phyloP scores from a whole-genome alignment of 139 green algal genomes.

The Chlorokybus atmophyticus region DNA sequence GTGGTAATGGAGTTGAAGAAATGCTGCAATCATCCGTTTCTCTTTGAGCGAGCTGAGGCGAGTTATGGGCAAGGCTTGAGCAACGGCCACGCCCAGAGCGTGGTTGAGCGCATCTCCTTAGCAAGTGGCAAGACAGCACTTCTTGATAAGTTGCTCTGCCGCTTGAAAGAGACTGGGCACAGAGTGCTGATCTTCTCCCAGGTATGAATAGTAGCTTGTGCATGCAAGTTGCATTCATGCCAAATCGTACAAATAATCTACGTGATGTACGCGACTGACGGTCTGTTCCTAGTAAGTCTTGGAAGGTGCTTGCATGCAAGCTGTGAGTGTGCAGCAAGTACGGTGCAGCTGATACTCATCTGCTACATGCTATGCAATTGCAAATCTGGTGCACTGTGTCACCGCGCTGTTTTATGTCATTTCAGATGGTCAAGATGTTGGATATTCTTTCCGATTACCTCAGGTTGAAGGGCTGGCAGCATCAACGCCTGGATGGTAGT shows the following conservation, averaged over 20 bases:
- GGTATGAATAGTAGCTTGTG: too few species aligned
- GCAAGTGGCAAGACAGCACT: constrained; percentile 58
- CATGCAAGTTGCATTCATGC: too few species aligned
- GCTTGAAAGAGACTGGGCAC: constrained; percentile 67
- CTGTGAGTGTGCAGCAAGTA: too few species aligned
- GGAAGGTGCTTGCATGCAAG: too few species aligned
- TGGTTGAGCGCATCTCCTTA: constrained; percentile 23
- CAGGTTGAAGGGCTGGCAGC: constrained; percentile 59
- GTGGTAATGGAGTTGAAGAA: constrained; percentile 89
- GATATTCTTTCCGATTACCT: constrained; percentile 92
- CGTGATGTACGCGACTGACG: too few species aligned
- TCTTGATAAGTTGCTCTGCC: constrained; percentile 82
- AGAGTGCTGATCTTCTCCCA: constrained; percentile 82
- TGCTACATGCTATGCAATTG: too few species aligned
- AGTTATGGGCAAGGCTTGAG: too few species aligned
- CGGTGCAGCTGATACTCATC: too few species aligned
- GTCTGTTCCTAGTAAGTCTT: too few species aligned
- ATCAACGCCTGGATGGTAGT: constrained; percentile 84
- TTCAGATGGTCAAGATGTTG: constrained; percentile 73
- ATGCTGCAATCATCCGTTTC: constrained; percentile 72
- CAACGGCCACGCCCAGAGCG: constrained; percentile 5
- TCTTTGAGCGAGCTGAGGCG: constrained; percentile 27
- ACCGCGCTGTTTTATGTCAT: too few species aligned
- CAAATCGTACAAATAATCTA: too few species aligned
- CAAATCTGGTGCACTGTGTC: too few species aligned